Conservation (phyloP, 345 rosid genomes). For the Laguncularia racemosa region DNA sequence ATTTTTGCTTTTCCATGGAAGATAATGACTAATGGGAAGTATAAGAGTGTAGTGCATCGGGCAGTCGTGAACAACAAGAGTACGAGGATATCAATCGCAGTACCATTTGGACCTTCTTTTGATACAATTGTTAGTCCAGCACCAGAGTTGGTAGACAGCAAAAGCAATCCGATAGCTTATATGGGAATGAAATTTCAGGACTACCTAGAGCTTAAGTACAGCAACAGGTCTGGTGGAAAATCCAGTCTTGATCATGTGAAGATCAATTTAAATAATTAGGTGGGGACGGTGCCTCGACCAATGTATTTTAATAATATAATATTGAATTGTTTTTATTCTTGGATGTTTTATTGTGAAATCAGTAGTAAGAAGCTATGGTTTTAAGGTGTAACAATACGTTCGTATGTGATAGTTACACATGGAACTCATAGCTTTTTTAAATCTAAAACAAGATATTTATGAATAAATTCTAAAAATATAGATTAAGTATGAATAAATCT, state of each 20-base stretch:
- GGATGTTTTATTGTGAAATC: too few species aligned
- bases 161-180: neutral
- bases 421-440: too few species aligned
- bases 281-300: too few species aligned
- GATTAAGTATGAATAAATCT: too few species aligned
- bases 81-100: slow-evolving; percentile 3
- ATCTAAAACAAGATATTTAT: too few species aligned
- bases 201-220: neutral
- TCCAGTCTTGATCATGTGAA: slow-evolving; percentile 3
- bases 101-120: slow-evolving; percentile 1
- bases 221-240: neutral
- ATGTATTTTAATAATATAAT: too few species aligned
- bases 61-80: slow-evolving; percentile 6
- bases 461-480: too few species aligned
- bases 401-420: too few species aligned
- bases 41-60: slow-evolving; percentile 7
- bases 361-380: too few species aligned
- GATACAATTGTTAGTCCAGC: slow-evolving; percentile 4
- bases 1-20: neutral
- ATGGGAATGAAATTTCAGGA: slow-evolving; percentile 2
- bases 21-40: slow-evolving; percentile 9
- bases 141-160: slow-evolving; percentile 1
- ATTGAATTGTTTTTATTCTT: too few species aligned
- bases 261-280: neutral
- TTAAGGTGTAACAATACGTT: too few species aligned